These are phyloP conservation scores for Iberis pinnata DNA, from an alignment of 345 rosid genomes.

Conservation along the genomic window DNA sequence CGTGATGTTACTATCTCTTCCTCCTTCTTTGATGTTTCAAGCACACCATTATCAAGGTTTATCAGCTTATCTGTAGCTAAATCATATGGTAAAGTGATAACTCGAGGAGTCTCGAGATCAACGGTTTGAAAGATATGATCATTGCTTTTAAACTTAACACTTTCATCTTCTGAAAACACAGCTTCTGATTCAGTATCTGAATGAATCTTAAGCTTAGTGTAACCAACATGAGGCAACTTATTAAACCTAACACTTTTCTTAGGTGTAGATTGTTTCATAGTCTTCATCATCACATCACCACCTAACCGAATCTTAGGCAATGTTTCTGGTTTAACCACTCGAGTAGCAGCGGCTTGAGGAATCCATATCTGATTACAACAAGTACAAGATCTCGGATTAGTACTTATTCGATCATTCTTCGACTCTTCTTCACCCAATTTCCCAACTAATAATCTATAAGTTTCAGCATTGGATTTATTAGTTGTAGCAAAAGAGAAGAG, in stretches of 20 bases:
- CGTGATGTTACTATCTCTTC: conserved; percentile 12
- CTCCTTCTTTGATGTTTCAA: conserved; percentile 21
- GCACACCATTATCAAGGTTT: conserved; percentile 24
- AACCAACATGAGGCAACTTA: conserved; percentile 54
- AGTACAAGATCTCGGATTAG: conserved; percentile 37
- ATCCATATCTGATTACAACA: conserved; percentile 61
- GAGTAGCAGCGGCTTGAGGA: conserved; percentile 31
- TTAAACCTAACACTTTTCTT: conserved; percentile 30
- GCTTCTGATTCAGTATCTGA: conserved; percentile 47
- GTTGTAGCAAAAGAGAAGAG: conserved; percentile 70
- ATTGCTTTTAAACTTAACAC: conserved; percentile 7
- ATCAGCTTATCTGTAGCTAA: conserved; percentile 38
- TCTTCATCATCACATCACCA: conserved; percentile 24
- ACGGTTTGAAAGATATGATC: conserved; percentile 26
- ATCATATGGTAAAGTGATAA: conserved; percentile 32
- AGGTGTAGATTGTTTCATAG: conserved; percentile 22
- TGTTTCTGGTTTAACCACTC: conserved; percentile 29
- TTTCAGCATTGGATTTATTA: conserved; percentile 74
- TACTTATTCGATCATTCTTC: conserved; percentile 28
- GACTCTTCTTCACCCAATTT: conserved; percentile 54
- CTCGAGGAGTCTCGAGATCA: conserved; percentile 35
- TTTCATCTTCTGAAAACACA: conserved; percentile 30
- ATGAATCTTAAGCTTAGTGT: conserved; percentile 56
- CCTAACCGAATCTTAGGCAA: conserved; percentile 25
- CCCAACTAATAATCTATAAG: conserved; percentile 72